Conservation (phyloP, 1,284 basidiomycete species). For the Veloboletus limbatus region DNA sequence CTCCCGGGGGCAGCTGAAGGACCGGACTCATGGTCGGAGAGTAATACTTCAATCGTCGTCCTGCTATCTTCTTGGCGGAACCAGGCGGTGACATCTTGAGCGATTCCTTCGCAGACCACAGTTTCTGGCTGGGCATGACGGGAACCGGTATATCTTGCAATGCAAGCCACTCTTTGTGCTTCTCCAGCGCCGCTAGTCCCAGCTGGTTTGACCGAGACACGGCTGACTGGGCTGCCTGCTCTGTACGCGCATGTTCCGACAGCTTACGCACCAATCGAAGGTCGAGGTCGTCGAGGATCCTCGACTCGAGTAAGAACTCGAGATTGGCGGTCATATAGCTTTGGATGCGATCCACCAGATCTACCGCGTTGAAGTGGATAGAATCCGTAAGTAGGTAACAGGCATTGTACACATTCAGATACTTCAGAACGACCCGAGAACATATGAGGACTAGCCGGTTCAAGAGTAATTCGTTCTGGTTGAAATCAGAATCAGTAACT, state of each 20-base stretch:
- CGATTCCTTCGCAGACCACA: slow-evolving; percentile 21
- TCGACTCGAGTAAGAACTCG: slow-evolving; percentile 84
- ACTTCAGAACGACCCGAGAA: slow-evolving; percentile 68
- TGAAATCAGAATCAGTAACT: slow-evolving; percentile 8
- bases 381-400: slow-evolving; percentile 84
- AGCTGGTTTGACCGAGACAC: slow-evolving; percentile 60
- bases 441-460: slow-evolving; percentile 85
- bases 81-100: slow-evolving; percentile 19
- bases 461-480: slow-evolving; percentile 84
- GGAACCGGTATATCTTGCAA: slow-evolving; percentile 78
- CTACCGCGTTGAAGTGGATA: slow-evolving; percentile 70
- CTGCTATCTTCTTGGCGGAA: slow-evolving; percentile 34
- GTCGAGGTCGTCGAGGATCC: slow-evolving; percentile 77
- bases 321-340: slow-evolving; percentile 82
- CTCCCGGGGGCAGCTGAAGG: slow-evolving; percentile 22
- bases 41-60: slow-evolving; percentile 2
- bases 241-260: slow-evolving; percentile 53
- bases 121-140: slow-evolving; percentile 47
- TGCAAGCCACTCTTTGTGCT: slow-evolving; percentile 75
- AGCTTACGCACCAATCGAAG: slow-evolving; percentile 68
- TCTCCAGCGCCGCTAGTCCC: slow-evolving; percentile 58
- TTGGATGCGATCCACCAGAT: slow-evolving; percentile 74
- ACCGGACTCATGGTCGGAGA: slow-evolving; percentile 16
- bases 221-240: slow-evolving; percentile 69
- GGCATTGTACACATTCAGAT: slow-evolving; percentile 77